Evolutionary conservation across 139 green algal species (phyloP).

Genomic region (Zygnema cylindricum): DNA sequence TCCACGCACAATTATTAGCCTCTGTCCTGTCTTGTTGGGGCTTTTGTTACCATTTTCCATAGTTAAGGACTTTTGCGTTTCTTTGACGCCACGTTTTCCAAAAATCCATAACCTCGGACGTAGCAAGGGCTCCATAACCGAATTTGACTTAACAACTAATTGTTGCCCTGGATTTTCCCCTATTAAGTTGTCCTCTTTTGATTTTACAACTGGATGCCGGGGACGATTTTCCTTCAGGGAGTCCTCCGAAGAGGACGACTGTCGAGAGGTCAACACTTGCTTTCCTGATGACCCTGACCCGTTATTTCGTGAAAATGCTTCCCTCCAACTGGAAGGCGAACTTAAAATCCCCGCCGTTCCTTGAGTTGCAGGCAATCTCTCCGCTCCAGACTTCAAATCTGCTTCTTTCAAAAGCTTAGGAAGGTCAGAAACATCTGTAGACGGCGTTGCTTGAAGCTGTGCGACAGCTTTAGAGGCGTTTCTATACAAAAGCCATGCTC

Average conservation of each 20-base stretch:
- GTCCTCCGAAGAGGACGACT: no score
- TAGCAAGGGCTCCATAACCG: neutral
- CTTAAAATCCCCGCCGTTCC: no score
- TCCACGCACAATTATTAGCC: slow-evolving; percentile 20
- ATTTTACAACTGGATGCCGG: no score
- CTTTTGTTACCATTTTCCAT: neutral
- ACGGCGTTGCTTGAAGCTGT: neutral
- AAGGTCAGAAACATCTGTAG: slow-evolving; percentile 11
- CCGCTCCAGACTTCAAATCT: no score
- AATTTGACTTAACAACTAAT: slow-evolving; percentile 12
- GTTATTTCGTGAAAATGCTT: no score
- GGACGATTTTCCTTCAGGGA: no score
- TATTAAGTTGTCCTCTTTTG: neutral
- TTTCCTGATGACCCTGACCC: no score
- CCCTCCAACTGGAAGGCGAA: no score
- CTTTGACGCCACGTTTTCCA: neutral
- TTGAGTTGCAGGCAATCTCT: no score
- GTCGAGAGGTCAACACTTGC: no score
- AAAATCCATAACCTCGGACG: neutral
- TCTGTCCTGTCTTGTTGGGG: slow-evolving; percentile 1
- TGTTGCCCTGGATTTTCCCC: neutral
- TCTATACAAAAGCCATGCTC: neutral
- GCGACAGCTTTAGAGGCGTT: neutral
- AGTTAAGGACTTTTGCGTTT: neutral
- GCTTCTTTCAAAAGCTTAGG: slow-evolving; percentile 11